Percentiles rank a stretch among this genome's conserved stretches.
phyloP scores from a whole-genome alignment of 805 yeast species.

The Sugiyamaella qingdaonensis region DNA sequence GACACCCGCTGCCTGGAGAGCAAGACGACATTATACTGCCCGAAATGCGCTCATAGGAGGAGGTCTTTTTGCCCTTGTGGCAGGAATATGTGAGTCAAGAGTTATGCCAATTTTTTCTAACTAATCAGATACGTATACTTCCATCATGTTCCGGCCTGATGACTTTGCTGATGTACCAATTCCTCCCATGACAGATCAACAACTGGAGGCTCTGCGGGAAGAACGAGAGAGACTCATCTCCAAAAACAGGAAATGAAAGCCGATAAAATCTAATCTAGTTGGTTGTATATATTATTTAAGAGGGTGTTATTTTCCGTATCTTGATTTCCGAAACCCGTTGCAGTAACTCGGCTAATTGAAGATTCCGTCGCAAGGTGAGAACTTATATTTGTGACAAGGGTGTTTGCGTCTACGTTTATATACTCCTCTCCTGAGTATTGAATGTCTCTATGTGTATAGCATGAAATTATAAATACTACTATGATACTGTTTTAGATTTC shows the following conservation, averaged over 20 bases:
- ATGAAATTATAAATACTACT: too few relatives aligned
- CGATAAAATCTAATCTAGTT: not conserved
- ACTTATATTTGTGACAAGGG: too few relatives aligned
- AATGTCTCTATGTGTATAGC: too few relatives aligned
- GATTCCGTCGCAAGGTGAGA: too few relatives aligned
- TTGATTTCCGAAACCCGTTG: not conserved
- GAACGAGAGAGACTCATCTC: conserved; percentile 38
- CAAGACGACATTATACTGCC: conserved; percentile 81
- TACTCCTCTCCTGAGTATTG: too few relatives aligned
- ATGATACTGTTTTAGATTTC: too few relatives aligned
- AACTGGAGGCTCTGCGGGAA: conserved; percentile 63
- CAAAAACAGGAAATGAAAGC: conserved; percentile 5
- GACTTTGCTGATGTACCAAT: conserved; percentile 86
- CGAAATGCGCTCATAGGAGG: conserved; percentile 63
- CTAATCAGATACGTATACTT: conserved; percentile 24
- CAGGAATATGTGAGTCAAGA: conserved; percentile 53
- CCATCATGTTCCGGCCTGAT: conserved; percentile 54
- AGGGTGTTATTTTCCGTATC: not conserved
- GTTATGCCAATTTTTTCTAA: not conserved
- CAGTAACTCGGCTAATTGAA: too few relatives aligned
- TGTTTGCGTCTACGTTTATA: too few relatives aligned
- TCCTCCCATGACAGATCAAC: conserved; percentile 83
- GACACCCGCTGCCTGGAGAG: conserved; percentile 92
- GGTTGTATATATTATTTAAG: not conserved
- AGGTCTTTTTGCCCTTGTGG: conserved; percentile 57